A percentile compares a stretch with the other conserved stretches of the same genome.
Conservation (phyloP, 148 eudicot genomes). For the Euryodendron excelsum region DNA sequence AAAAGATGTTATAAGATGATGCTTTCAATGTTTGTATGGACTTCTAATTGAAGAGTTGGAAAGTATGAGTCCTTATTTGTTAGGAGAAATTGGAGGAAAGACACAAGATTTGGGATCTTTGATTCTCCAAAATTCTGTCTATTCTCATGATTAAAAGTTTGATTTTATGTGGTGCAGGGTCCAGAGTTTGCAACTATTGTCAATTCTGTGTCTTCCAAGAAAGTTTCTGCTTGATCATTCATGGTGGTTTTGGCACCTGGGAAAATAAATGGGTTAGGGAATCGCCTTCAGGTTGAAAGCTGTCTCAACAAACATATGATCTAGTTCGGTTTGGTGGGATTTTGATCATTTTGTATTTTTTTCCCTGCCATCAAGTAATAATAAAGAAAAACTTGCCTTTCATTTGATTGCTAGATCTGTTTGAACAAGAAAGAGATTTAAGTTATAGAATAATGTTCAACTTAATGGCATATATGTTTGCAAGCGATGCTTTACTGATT, state of each 20-base stretch:
- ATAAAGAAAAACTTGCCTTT: not conserved
- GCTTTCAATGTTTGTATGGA: not conserved
- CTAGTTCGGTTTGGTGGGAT: constrained; percentile 18
- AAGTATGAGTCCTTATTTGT: no score
- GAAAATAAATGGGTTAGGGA: constrained; percentile 17
- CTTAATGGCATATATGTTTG: not conserved
- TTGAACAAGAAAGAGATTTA: constrained; percentile 1
- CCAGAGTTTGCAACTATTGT: constrained; percentile 89
- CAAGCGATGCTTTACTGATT: not conserved
- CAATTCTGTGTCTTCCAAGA: constrained; percentile 88
- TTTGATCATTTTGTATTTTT: constrained; percentile 7
- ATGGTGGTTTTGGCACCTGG: constrained; percentile 2
- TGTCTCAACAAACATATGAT: not conserved
- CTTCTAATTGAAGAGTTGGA: not conserved
- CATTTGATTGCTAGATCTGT: constrained; percentile 10
- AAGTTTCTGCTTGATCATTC: constrained; percentile 73
- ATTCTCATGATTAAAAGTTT: not conserved
- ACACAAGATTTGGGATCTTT: not conserved
- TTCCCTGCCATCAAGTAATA: constrained; percentile 7
- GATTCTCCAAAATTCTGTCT: not conserved
- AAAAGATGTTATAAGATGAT: not conserved
- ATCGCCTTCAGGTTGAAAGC: no score
- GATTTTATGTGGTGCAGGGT: constrained; percentile 53
- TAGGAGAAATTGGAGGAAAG: not conserved
- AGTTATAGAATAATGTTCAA: constrained; percentile 7